A percentile compares a stretch with the other conserved stretches of the same genome.
These are phyloP conservation scores for Papiliotrema nemorosa DNA, from an alignment of 1,284 basidiomycete genomes.

Conservation along the genomic window DNA sequence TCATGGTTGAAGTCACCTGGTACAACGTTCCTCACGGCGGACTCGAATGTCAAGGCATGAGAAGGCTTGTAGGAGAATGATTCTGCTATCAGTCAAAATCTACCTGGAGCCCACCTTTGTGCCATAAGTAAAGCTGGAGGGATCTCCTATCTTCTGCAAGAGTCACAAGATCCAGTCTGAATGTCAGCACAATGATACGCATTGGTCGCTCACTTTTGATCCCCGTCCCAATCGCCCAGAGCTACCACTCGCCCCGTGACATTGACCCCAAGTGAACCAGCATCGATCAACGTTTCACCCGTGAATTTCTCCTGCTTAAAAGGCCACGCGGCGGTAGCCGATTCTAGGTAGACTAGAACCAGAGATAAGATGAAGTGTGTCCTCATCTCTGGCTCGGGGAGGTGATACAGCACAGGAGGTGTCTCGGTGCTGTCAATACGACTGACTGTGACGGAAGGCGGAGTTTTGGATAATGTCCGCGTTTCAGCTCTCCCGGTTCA, in stretches of 20 bases:
- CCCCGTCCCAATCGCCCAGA: conserved; percentile 91
- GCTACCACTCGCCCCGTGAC: conserved; percentile 66
- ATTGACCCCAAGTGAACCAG: conserved; percentile 74
- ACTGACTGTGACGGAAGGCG: too few species aligned
- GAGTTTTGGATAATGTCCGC: too few species aligned
- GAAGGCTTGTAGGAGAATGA: conserved; percentile 46
- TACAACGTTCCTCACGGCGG: conserved; percentile 63
- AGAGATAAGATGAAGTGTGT: background rate
- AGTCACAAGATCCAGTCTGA: conserved; percentile 79
- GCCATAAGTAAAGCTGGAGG: conserved; percentile 75
- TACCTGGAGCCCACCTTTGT: conserved; percentile 60
- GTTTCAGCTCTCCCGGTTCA: too few species aligned
- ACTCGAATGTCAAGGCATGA: conserved; percentile 26
- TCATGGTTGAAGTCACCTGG: conserved; percentile 92
- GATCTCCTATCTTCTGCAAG: conserved; percentile 69
- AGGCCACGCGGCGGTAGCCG: conserved; percentile 60
- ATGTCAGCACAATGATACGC: background rate
- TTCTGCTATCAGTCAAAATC: conserved; percentile 43
- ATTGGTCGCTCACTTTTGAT: conserved; percentile 73
- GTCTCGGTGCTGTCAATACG: too few species aligned
- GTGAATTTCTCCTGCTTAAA: conserved; percentile 79
- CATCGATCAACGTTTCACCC: conserved; percentile 76
- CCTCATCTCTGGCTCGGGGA: too few species aligned
- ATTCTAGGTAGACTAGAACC: background rate
- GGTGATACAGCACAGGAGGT: background rate